Percentiles rank a stretch among this genome's conserved stretches.
Evolutionary conservation across 345 rosid species (phyloP).

Genomic region (Eucalyptus caleyi): DNA sequence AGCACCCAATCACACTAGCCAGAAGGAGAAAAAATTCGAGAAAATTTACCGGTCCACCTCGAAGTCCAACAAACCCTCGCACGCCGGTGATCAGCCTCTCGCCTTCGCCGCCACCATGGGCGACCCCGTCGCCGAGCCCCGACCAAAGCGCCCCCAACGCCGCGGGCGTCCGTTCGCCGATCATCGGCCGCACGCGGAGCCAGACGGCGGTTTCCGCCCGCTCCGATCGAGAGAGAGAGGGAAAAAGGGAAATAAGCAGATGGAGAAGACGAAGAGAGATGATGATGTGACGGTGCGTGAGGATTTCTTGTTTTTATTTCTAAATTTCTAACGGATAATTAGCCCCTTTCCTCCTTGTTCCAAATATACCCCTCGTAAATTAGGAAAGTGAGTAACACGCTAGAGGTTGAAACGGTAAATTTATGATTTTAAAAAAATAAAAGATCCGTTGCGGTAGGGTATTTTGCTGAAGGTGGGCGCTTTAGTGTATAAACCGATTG

Average conservation of each 20-base stretch:
- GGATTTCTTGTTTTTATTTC: too few species aligned
- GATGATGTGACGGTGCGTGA: too few species aligned
- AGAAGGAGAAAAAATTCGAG: neutral
- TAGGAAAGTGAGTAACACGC: neutral
- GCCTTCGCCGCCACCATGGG: neutral
- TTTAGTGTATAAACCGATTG: too few species aligned
- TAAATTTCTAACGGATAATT: neutral
- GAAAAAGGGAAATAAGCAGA: too few species aligned
- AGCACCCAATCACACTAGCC: neutral
- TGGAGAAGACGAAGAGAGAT: too few species aligned
- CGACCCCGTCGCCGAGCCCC: neutral
- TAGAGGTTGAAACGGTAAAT: neutral
- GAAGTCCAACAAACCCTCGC: neutral
- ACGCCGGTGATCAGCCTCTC: neutral
- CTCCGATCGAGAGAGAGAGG: neutral
- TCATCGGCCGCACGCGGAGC: neutral
- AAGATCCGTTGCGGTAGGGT: neutral
- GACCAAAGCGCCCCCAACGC: neutral
- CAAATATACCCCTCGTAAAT: neutral
- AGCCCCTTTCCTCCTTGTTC: neutral
- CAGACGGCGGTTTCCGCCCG: neutral
- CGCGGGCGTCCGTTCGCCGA: neutral
- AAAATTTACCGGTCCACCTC: neutral
- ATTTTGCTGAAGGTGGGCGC: neutral
- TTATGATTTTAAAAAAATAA: too few species aligned